A percentile compares a stretch with the other conserved stretches of the same genome.
Conservation (phyloP, 371 early-diverging fungal species). For the Phascolomyces articulosus region DNA sequence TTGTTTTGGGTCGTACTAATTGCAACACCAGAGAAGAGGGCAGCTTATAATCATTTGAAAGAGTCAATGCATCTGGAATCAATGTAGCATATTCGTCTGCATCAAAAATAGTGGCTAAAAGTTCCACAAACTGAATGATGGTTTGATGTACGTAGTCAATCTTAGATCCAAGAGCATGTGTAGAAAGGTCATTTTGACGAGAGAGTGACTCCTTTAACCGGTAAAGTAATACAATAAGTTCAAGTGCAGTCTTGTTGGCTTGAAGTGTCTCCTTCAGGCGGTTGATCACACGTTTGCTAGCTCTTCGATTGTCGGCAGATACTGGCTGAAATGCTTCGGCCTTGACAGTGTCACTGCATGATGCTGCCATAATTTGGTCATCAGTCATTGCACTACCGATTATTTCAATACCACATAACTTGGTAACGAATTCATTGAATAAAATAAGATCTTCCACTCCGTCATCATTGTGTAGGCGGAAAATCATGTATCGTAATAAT, state of each 20-base stretch:
- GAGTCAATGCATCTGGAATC: slow-evolving; percentile 62
- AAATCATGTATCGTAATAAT: slow-evolving; percentile 69
- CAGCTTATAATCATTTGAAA: slow-evolving; percentile 63
- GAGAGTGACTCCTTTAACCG: slow-evolving; percentile 40
- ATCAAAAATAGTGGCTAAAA: slow-evolving; percentile 63
- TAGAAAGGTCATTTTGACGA: slow-evolving; percentile 57
- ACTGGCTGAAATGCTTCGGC: slow-evolving; percentile 55
- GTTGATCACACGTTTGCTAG: slow-evolving; percentile 55
- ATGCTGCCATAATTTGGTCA: slow-evolving; percentile 68
- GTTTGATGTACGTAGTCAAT: slow-evolving; percentile 55
- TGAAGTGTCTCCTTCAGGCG: slow-evolving; percentile 66
- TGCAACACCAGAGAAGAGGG: slow-evolving; percentile 78
- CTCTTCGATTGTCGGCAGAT: slow-evolving; percentile 49
- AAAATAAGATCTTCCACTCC: slow-evolving; percentile 58
- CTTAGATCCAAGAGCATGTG: slow-evolving; percentile 51
- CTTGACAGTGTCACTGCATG: slow-evolving; percentile 69
- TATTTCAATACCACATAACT: slow-evolving; percentile 75
- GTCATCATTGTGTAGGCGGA: slow-evolving; percentile 58
- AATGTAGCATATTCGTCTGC: slow-evolving; percentile 57
- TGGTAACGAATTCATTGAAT: slow-evolving; percentile 73
- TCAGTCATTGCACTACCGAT: slow-evolving; percentile 54
- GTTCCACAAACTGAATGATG: slow-evolving; percentile 68
- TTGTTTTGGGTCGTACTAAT: slow-evolving; percentile 71
- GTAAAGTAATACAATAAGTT: slow-evolving; percentile 62
- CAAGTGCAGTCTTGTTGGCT: slow-evolving; percentile 55